Conservation (phyloP, 805 yeast genomes). For the Hanseniaspora hatyaiensis region DNA sequence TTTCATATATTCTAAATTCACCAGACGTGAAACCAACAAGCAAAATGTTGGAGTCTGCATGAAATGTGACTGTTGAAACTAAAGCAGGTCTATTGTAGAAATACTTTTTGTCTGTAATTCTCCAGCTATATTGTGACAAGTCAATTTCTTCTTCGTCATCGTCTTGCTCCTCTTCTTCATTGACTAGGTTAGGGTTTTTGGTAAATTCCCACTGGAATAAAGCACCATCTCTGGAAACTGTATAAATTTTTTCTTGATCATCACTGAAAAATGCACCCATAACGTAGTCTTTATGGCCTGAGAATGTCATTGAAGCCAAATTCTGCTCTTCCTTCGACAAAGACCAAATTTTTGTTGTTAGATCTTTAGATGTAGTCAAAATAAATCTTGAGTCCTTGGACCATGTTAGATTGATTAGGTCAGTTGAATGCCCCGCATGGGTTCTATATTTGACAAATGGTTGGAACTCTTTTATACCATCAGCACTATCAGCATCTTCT, state of each 20-base stretch:
- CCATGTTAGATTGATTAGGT: constrained; percentile 72
- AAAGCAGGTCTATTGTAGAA: constrained; percentile 51
- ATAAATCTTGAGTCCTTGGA: constrained; percentile 82
- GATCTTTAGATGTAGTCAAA: constrained; percentile 75
- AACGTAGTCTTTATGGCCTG: constrained; percentile 88
- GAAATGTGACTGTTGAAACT: constrained; percentile 75
- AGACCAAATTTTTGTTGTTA: constrained; percentile 78
- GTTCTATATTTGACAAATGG: constrained; percentile 86
- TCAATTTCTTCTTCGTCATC: constrained; percentile 34
- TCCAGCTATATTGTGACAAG: constrained; percentile 52
- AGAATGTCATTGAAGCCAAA: constrained; percentile 67
- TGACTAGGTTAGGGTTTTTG: constrained; percentile 40
- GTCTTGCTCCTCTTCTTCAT: constrained; percentile 35
- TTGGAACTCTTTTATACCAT: constrained; percentile 60
- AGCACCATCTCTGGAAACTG: constrained; percentile 91
- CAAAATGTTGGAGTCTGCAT: constrained; percentile 54
- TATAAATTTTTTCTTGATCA: constrained; percentile 82
- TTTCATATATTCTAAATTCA: constrained; percentile 79
- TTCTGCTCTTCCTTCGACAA: constrained; percentile 53
- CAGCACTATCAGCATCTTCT: constrained; percentile 30
- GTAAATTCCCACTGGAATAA: constrained; percentile 83
- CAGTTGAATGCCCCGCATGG: constrained; percentile 86
- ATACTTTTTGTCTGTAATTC: constrained; percentile 67
- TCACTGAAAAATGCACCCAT: constrained; percentile 74
- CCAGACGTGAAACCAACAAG: constrained; percentile 85